These are phyloP conservation scores for Perkinsus olseni DNA, from an alignment of 169 alveolate species.

Conservation along the genomic window DNA sequence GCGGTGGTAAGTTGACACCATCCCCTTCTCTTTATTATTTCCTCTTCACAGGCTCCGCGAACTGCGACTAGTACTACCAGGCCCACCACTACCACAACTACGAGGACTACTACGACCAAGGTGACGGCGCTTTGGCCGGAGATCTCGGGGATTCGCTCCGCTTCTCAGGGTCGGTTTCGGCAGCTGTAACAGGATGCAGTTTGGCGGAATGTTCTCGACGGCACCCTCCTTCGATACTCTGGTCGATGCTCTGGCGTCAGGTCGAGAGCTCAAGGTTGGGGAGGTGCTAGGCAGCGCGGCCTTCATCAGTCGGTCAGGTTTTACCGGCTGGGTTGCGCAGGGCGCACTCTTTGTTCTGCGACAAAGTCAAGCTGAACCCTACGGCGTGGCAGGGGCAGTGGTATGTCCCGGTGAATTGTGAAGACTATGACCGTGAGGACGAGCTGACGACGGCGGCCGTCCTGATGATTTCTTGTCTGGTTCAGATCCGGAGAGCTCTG, in stretches of 20 bases:
- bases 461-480: neutral
- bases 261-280: neutral
- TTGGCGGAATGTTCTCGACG: neutral
- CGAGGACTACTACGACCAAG: neutral
- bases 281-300: neutral
- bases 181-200: neutral
- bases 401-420: neutral
- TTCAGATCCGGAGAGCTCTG: neutral
- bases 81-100: neutral
- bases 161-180: neutral
- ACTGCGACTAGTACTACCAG: neutral
- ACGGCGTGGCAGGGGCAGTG: neutral
- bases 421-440: neutral
- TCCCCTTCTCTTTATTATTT: too few relatives aligned
- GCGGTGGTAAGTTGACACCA: neutral
- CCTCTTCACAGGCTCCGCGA: neutral
- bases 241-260: neutral
- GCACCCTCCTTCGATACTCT: neutral
- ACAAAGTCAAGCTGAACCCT: neutral
- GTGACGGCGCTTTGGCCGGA: neutral
- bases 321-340: neutral
- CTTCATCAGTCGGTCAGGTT: neutral
- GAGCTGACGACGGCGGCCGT: too few relatives aligned
- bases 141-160: neutral
- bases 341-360: neutral